Evolutionary conservation across 768 basidiomycete species (phyloP), one percentile per base, ranked within the genome.

Genomic region (Pholiota conissans): DNA sequence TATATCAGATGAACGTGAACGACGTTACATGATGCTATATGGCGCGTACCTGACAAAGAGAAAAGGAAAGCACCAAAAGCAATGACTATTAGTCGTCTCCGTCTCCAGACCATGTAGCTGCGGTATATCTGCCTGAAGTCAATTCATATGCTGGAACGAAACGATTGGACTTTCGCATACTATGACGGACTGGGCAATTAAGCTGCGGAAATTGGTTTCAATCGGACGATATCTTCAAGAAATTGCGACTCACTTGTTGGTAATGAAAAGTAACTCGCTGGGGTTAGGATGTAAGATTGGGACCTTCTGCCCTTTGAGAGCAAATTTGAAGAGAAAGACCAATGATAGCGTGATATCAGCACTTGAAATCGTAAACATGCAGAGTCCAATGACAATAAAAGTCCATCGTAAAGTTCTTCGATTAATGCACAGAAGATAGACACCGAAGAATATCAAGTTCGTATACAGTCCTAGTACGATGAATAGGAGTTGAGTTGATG

Each of bases 91-190:
- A 49, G 40, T 30, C 50, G 40, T 35, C 46, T 48, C 4, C 58
- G 58, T 30, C 50, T 53, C 69, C 69, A 70, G 14, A 63, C 59
- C 30, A 63, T 48, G 42, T 67, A 66, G 40, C 65, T 68, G 22
- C 69, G 67, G 47, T 67, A 66, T 45, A 68, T 54, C 63, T 68
- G 57, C 35, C 32, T 26, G 24, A 46, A 24, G 49, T 60, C 28
- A 58, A 49, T 53, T 32, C 22, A 56, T 57, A 32, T 6, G 32
- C 45, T n/a, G 46, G 40, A 27, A 26, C 53, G 39, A 11, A 1
- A 27, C 34, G 22, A 55, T 52, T 14, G 30, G 27, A 39, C 18
- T 24, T 11, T 29, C 26, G 51, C 65, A 18, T 32, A 66, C 65
- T 24, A 69, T 52, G 26, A 65, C 51, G 16, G 56, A 53, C 46